Percentiles rank a stretch among this genome's conserved stretches.
These are phyloP conservation scores for Fragaria vesca DNA, from an alignment of 306 rosid species.

Conservation along the genomic window DNA sequence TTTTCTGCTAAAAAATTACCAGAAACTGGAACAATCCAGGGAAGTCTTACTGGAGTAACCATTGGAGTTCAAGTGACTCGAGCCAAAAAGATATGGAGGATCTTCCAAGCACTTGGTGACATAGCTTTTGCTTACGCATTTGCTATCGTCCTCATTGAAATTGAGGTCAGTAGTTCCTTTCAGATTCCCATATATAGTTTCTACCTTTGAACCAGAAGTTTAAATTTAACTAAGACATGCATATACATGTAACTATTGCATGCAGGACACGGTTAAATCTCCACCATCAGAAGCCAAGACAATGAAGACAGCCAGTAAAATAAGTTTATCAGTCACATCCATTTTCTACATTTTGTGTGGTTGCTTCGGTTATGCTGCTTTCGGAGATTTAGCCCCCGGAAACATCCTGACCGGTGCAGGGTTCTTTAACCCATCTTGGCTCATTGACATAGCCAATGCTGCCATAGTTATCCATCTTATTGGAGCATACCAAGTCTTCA, in stretches of 20 bases:
- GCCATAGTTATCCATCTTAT: constrained; percentile 71
- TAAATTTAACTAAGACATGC: not conserved
- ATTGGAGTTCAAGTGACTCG: constrained; percentile 14
- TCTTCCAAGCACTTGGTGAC: constrained; percentile 46
- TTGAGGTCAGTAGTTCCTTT: constrained; percentile 44
- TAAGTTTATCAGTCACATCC: constrained; percentile 51
- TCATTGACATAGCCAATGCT: constrained; percentile 68
- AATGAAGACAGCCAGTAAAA: constrained; percentile 52
- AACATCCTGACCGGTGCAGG: constrained; percentile 62
- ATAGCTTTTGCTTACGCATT: constrained; percentile 43
- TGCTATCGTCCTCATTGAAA: constrained; percentile 41
- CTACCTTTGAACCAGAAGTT: not conserved
- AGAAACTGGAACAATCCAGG: constrained; percentile 31
- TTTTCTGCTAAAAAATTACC: not conserved
- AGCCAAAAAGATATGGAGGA: constrained; percentile 36
- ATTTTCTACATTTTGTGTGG: constrained; percentile 75
- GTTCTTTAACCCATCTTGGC: constrained; percentile 59
- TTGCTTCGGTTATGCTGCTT: constrained; percentile 62
- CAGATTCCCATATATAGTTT: not conserved
- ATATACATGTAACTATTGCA: constrained; percentile 16
- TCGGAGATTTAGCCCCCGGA: constrained; percentile 64
- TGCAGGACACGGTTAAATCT: constrained; percentile 62
- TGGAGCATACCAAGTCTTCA: constrained; percentile 74
- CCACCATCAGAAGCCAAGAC: constrained; percentile 63
- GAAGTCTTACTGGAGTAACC: constrained; percentile 34